Percentiles rank a stretch among this genome's conserved stretches.
Conservation (phyloP, 257 asterid species). For the Solanum ossicruentum region DNA sequence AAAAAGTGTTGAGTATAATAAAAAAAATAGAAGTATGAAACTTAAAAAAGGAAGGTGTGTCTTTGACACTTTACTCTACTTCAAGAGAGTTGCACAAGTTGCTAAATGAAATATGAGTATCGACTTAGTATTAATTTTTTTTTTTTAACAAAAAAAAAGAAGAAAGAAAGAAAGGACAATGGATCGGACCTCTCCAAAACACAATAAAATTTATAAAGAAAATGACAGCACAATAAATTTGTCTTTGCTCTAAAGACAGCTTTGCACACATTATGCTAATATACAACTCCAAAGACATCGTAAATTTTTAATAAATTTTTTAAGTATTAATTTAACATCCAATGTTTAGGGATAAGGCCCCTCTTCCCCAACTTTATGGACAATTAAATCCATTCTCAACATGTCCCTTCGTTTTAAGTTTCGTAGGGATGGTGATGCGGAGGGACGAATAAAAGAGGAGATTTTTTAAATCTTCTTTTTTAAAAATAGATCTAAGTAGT, state of each 20-base stretch:
- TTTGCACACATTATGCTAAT: neutral
- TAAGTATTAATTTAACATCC: neutral
- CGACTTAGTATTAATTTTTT: neutral
- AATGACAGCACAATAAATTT: slow-evolving; percentile 3
- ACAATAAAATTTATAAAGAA: neutral
- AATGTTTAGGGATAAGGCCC: neutral
- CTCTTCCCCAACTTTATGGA: neutral
- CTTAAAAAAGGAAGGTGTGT: too few relatives aligned
- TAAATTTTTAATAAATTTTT: neutral
- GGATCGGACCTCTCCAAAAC: neutral
- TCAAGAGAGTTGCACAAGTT: neutral
- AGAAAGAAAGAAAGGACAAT: neutral
- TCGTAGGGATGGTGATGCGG: neutral
- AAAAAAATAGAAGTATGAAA: too few relatives aligned
- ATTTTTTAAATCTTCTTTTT: too few relatives aligned
- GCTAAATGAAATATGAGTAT: neutral
- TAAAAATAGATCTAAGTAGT: neutral
- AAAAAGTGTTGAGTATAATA: too few relatives aligned
- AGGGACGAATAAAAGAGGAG: neutral
- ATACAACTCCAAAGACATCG: neutral
- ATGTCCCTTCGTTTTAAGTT: neutral
- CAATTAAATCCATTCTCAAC: neutral
- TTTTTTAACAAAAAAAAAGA: too few relatives aligned
- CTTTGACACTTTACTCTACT: neutral
- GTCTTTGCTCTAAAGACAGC: neutral